Evolutionary conservation across 306 rosid genomes (phyloP).

Genomic region (Styphnolobium japonicum): DNA sequence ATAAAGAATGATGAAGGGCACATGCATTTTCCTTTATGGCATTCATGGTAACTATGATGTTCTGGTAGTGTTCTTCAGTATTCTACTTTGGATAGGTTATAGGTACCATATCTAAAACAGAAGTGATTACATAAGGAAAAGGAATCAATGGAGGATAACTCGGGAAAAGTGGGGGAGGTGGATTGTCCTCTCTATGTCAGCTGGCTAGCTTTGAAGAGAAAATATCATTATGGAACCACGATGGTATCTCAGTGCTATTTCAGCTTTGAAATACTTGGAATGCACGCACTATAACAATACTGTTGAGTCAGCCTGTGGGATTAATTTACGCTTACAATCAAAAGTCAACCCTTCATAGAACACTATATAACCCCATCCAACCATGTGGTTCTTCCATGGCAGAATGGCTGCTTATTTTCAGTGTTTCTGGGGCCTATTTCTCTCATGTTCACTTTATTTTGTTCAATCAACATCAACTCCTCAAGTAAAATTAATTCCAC

Average conservation of each 20-base stretch:
- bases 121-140: neutral
- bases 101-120: neutral
- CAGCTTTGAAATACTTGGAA: conserved; percentile 37
- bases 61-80: neutral
- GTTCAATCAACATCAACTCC: conserved; percentile 30
- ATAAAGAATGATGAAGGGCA: conserved; percentile 30
- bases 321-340: no score
- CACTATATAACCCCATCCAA: conserved; percentile 29
- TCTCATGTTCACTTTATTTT: conserved; percentile 34
- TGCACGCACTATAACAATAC: conserved; percentile 25
- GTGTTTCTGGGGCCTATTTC: conserved; percentile 30
- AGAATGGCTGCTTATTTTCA: conserved; percentile 26
- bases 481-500: conserved; percentile 27
- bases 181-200: neutral
- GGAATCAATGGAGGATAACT: neutral
- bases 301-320: conserved; percentile 20
- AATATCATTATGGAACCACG: conserved; percentile 35
- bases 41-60: conserved; percentile 25
- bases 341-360: neutral
- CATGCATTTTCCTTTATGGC: conserved; percentile 32
- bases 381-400: conserved; percentile 30
- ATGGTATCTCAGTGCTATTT: conserved; percentile 25
- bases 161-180: conserved; percentile 1
- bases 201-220: conserved; percentile 32
- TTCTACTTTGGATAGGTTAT: neutral